Conservation (phyloP, 2,329 filamentous ascomycete genomes). For the Monosporascus sp. region DNA sequence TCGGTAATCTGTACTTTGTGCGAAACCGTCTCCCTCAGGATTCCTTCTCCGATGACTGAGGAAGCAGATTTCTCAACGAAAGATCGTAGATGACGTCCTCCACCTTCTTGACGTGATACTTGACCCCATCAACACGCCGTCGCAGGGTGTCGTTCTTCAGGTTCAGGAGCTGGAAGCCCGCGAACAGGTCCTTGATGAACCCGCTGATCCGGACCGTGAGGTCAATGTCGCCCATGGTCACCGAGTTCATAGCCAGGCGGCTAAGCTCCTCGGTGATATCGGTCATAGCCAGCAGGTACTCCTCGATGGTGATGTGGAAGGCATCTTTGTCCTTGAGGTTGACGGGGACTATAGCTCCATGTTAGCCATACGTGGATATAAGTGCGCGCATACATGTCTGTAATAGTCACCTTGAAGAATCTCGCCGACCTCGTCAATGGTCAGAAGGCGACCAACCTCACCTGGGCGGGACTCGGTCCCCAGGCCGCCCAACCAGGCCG, state of each 20-base stretch:
- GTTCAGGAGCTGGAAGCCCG: conserved; percentile 94
- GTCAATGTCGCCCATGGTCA: conserved; percentile 82
- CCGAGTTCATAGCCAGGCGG: conserved; percentile 87
- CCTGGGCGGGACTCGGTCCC: conserved; percentile 45
- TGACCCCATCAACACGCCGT: conserved; percentile 85
- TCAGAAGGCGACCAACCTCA: conserved; percentile 64
- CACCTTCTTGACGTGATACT: conserved; percentile 96
- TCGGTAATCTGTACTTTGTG: not conserved
- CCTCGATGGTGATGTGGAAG: conserved; percentile 95
- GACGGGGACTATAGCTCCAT: conserved; percentile 61
- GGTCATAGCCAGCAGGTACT: conserved; percentile 87
- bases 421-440: conserved; percentile 79
- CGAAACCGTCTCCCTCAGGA: not conserved
- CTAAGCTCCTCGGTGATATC: conserved; percentile 84
- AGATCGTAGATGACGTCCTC: conserved; percentile 98
- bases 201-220: conserved; percentile 81
- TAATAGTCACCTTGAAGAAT: conserved; percentile 59
- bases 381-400: not conserved
- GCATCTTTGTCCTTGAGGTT: conserved; percentile 85
- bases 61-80: conserved; percentile 75
- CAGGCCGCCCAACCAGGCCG: conserved; percentile 76
- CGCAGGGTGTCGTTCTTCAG: conserved; percentile 92
- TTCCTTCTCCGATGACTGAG: conserved; percentile 32
- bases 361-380: conserved; percentile 2
- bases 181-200: conserved; percentile 93